Evolutionary conservation across 202 grass and related monocot genomes (phyloP), one percentile per base, ranked within the genome.

Genomic region (Schoenoplectus triqueter): DNA sequence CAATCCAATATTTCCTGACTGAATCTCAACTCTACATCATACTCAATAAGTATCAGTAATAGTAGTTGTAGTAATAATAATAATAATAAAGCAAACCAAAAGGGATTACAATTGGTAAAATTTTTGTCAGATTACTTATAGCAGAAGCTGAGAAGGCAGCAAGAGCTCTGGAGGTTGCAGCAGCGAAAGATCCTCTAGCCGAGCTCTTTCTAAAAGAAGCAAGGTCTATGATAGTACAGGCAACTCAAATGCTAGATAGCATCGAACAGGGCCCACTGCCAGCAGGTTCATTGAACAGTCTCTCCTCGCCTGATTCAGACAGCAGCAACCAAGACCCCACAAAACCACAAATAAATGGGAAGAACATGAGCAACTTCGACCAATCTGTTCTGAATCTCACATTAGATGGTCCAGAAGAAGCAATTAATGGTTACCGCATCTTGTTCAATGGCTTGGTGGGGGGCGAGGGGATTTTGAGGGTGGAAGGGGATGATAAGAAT

Each of bases 81-180:
- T 40, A 39, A 40, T 13, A 39, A 15, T 42, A 69, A 8, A 42
- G 66, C 48, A 71, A 71, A 71, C 68, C 68, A 71, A 48, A 71
- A 31, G 31, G 31, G 31, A 31, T 31, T 31, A 31, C 31, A 31
- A 31, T 31, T 31, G 31, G 31, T 31, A 31, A 31, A 31, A 31
- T 31, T 31, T 67, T 82, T 82, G 80, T 88, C 71, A 97, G 95
- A 86, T 88, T 92, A 82, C 78, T 92, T 31, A 97, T 97, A 85
- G 85, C 78, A 44, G 92, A 97, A 91, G 92, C 92, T 17, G 91
- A 95, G 42, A 97, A 93, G 84, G 95, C 92, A 57, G 85, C 88
- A 68, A 78, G 87, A 70, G 79, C 91, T 86, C 86, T 97, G 80
- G 95, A 97, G 84, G 86, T 65, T 76, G 91, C 87, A 64, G 92